A percentile compares a stretch with the other conserved stretches of the same genome.
Evolutionary conservation across 202 grass and related monocot species (phyloP).

Genomic region (Eragrostis tef): DNA sequence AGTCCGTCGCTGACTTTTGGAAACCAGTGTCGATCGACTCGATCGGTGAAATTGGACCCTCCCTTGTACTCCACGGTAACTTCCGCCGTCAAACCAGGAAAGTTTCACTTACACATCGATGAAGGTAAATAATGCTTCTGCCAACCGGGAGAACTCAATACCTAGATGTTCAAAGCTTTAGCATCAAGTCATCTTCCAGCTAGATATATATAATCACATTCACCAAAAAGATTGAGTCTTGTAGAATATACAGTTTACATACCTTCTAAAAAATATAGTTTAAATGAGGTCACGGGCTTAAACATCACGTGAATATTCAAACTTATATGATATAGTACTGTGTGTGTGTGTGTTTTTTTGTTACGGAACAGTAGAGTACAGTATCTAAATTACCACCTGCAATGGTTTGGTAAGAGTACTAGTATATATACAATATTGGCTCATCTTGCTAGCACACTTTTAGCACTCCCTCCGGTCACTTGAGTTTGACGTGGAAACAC

Average conservation of each 20-base stretch:
- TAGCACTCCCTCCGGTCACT: no score
- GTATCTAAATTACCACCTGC: neutral
- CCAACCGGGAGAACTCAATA: conserved; percentile 1
- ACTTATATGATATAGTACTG: no score
- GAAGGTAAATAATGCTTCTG: conserved; percentile 13
- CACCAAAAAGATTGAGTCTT: neutral
- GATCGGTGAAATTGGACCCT: conserved; percentile 7
- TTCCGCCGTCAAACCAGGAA: conserved; percentile 38
- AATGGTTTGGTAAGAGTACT: neutral
- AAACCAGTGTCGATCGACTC: conserved; percentile 33
- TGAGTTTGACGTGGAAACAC: no score
- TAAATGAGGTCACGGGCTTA: no score
- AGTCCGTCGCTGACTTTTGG: conserved; percentile 26
- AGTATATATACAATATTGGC: neutral
- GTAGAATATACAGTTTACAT: neutral
- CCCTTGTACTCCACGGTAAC: conserved; percentile 40
- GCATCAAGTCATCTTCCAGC: conserved; percentile 1
- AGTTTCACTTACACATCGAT: conserved; percentile 5
- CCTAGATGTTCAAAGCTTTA: conserved; percentile 37
- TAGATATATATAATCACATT: neutral
- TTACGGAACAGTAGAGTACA: neutral
- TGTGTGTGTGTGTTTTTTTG: no score
- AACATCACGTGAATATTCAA: no score
- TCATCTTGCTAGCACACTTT: no score
- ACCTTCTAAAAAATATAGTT: no score